phyloP scores from a whole-genome alignment of 179 eudicot species.

The Carnegiea gigantea region DNA sequence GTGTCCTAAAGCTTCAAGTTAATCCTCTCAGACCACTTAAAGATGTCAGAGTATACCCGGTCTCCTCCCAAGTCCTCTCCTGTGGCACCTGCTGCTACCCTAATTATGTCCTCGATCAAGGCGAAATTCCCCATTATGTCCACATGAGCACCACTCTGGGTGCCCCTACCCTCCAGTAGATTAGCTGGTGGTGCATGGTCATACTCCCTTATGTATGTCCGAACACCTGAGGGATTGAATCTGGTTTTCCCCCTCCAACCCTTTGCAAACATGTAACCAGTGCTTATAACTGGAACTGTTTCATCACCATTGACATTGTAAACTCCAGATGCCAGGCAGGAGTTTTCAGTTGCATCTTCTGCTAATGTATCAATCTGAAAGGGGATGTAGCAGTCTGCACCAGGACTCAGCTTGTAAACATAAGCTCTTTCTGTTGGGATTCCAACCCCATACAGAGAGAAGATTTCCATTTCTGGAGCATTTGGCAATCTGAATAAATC shows the following conservation, averaged over 20 bases:
- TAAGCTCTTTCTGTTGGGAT: slow-evolving; percentile 92
- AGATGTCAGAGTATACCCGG: slow-evolving; percentile 70
- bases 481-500: slow-evolving; percentile 66
- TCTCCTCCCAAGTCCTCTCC: slow-evolving; percentile 86
- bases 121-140: slow-evolving; percentile 94
- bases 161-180: slow-evolving; percentile 84
- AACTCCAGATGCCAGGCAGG: slow-evolving; percentile 77
- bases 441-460: slow-evolving; percentile 93
- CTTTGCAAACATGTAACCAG: slow-evolving; percentile 81
- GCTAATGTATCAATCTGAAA: slow-evolving; percentile 84
- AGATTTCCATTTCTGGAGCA: slow-evolving; percentile 93
- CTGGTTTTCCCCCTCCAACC: slow-evolving; percentile 89
- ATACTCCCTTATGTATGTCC: slow-evolving; percentile 68
- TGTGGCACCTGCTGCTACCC: slow-evolving; percentile 84
- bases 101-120: slow-evolving; percentile 70
- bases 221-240: slow-evolving; percentile 76
- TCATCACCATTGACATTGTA: slow-evolving; percentile 79
- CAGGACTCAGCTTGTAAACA: slow-evolving; percentile 62
- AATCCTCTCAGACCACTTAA: slow-evolving; percentile 77
- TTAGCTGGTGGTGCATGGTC: slow-evolving; percentile 82
- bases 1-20: slow-evolving; percentile 50
- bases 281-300: slow-evolving; percentile 80
- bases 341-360: slow-evolving; percentile 46
- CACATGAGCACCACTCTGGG: slow-evolving; percentile 93
- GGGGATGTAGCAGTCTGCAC: slow-evolving; percentile 80